Evolutionary conservation across 2,329 filamentous ascomycete species (phyloP).

Genomic region (Sporothrix dimorphospora): DNA sequence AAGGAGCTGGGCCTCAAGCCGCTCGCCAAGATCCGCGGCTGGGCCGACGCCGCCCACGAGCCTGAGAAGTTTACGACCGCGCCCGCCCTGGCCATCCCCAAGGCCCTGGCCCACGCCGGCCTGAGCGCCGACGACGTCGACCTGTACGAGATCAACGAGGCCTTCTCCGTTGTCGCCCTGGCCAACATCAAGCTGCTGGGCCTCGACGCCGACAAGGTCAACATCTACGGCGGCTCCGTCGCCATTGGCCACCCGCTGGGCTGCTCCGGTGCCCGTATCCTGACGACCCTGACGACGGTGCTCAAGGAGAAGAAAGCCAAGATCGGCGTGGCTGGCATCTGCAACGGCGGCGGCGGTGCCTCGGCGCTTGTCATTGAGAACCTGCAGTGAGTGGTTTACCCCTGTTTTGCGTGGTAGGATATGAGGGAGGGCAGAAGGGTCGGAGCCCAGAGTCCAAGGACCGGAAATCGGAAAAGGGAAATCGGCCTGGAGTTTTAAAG

Average conservation of each 20-base stretch:
- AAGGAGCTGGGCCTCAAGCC: conserved; percentile 91
- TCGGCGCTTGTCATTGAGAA: conserved; percentile 90
- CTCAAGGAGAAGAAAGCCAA: conserved; percentile 89
- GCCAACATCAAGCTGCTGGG: conserved; percentile 93
- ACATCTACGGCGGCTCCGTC: conserved; percentile 92
- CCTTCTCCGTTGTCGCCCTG: conserved; percentile 93
- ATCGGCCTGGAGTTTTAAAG: not conserved
- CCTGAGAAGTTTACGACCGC: conserved; percentile 96
- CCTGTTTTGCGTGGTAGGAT: not conserved
- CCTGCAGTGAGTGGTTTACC: conserved; percentile 52
- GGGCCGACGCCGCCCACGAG: conserved; percentile 90
- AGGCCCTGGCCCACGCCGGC: conserved; percentile 93
- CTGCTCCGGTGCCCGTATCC: conserved; percentile 89
- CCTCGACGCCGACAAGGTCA: conserved; percentile 82
- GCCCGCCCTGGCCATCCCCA: conserved; percentile 91
- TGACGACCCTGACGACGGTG: conserved; percentile 86
- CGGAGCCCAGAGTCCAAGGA: not conserved
- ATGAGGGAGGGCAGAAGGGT: not conserved
- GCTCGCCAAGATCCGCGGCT: conserved; percentile 94
- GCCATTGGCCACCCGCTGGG: conserved; percentile 95
- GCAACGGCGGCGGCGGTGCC: conserved; percentile 96
- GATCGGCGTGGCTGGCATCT: conserved; percentile 92
- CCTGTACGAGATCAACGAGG: conserved; percentile 99
- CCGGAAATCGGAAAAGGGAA: not conserved
- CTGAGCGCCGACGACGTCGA: conserved; percentile 78